Percentiles rank a stretch among this genome's conserved stretches.
Conservation (phyloP, 73 alveolate species). For the Paramecium tetraurelia region DNA sequence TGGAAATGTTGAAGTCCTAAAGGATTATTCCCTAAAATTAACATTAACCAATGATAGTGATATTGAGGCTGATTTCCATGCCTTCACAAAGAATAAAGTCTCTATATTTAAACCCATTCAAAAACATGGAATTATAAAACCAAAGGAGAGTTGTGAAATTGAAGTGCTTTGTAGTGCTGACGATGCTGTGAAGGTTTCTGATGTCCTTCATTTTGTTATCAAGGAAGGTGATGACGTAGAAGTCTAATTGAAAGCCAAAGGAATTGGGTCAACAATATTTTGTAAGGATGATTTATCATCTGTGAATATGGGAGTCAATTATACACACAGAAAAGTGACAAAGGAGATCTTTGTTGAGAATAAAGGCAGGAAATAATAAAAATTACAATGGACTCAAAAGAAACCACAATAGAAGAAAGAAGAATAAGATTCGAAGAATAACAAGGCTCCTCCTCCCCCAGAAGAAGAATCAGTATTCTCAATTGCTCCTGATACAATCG, state of each 20-base stretch:
- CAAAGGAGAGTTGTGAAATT: conserved; percentile 93
- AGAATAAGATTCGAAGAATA: conserved; percentile 11
- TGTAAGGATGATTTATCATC: conserved; percentile 93
- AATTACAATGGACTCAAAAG: conserved; percentile 87
- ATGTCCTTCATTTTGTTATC: conserved; percentile 93
- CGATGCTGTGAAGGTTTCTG: conserved; percentile 92
- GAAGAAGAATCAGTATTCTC: conserved; percentile 81
- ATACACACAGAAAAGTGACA: conserved; percentile 92
- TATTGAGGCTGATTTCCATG: conserved; percentile 97
- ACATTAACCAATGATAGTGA: conserved; percentile 89
- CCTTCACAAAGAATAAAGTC: conserved; percentile 94
- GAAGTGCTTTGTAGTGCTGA: conserved; percentile 97
- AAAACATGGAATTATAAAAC: conserved; percentile 90
- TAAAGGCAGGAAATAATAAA: conserved; percentile 98
- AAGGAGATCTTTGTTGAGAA: conserved; percentile 97
- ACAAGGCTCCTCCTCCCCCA: conserved; percentile 62
- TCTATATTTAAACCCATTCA: conserved; percentile 82
- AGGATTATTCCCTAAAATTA: conserved; percentile 83
- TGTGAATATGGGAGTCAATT: conserved; percentile 97
- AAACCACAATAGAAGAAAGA: conserved; percentile 68
- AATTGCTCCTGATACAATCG: conserved; percentile 82
- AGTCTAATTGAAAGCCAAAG: conserved; percentile 97
- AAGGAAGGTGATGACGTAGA: conserved; percentile 99
- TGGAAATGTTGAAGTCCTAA: conserved; percentile 90
- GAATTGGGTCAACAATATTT: conserved; percentile 97